Percentiles rank a stretch among this genome's conserved stretches.
Evolutionary conservation across 2,329 filamentous ascomycete genomes (phyloP).

Genomic region (Penicillium sp.): DNA sequence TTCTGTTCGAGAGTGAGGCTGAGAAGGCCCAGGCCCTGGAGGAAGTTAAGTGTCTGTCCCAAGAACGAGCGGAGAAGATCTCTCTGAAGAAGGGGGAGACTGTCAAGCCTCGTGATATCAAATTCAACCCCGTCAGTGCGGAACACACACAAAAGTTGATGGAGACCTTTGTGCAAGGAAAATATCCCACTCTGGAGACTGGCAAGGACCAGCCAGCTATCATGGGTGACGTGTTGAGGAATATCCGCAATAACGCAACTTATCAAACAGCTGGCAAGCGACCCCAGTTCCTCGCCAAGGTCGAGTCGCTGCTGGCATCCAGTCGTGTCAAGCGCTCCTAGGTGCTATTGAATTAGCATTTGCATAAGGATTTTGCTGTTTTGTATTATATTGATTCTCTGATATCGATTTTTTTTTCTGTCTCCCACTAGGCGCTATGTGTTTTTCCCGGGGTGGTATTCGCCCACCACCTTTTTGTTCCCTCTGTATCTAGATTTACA

Average conservation of each 20-base stretch:
- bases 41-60: conserved; percentile 43
- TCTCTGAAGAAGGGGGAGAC: conserved; percentile 47
- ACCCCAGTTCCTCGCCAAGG: conserved; percentile 45
- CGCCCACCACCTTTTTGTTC: conserved; percentile 1
- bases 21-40: conserved; percentile 46
- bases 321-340: conserved; percentile 37
- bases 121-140: conserved; percentile 36
- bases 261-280: conserved; percentile 47
- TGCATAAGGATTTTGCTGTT: conserved; percentile 7
- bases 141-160: conserved; percentile 39
- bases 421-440: conserved; percentile 12
- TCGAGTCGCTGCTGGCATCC: conserved; percentile 44
- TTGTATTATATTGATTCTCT: conserved; percentile 31
- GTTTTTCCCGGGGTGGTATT: conserved; percentile 4
- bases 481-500: conserved; percentile 17
- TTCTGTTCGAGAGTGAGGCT: conserved; percentile 45
- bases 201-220: conserved; percentile 35
- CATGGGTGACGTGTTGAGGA: conserved; percentile 42
- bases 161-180: conserved; percentile 41
- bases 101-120: conserved; percentile 41
- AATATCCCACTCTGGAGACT: conserved; percentile 36
- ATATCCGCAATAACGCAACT: conserved; percentile 50
- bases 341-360: conserved; percentile 13
- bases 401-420: conserved; percentile 5
- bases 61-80: conserved; percentile 41